Base-by-base conservation (phyloP, 495 filamentous ascomycete genomes). In the Hyaloscypha variabilis region DNA sequence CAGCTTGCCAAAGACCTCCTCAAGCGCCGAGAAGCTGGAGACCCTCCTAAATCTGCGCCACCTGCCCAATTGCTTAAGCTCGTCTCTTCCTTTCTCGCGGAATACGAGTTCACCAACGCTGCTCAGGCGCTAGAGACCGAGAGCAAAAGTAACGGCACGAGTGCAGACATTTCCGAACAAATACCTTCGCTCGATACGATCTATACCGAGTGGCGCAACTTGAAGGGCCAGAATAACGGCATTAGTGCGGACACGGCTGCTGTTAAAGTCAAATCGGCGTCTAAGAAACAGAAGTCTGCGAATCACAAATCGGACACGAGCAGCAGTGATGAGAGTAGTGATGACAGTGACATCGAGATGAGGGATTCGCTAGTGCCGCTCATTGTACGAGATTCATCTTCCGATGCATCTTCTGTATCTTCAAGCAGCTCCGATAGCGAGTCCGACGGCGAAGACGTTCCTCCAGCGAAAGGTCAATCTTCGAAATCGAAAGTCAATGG, bases 71-170 rank as follows among this genome's bases (percentile, higher is more conserved):
- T 93, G 19, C 72, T 92, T 65, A 82, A 85, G 49, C 78, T 91
- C n/a, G 81, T 93, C 67, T 83, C 85, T 31, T 76, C 78, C 17
- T 92, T 91, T 76, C 80, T 93, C 31, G 79, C 82, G 66, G 84
- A 88, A 49, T 83, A 88, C 73, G 85, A 86, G 31, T 91, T 90
- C 67, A 71, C 80, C 23, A 77, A 77, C 49, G 83, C 90, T 29
- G 84, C 82, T 63, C 74, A 79, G 64, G 79, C 85, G 2, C 88
- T 92, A 67, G 74, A 75, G 24, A 84, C 88, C 66, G 87, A 91
- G 65, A 77, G 81, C 34, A 72, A 71, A 54, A 77, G 74, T 71
- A 82, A 77, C 69, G 71, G 76, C 23, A 69, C 58, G 29, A 76
- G 71, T 54, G 60, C 70, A 6, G 69, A 70, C 51, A 53, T 69